phyloP scores from a whole-genome alignment of 371 early-diverging fungal genomes.

The Haplosporangium sp. region DNA sequence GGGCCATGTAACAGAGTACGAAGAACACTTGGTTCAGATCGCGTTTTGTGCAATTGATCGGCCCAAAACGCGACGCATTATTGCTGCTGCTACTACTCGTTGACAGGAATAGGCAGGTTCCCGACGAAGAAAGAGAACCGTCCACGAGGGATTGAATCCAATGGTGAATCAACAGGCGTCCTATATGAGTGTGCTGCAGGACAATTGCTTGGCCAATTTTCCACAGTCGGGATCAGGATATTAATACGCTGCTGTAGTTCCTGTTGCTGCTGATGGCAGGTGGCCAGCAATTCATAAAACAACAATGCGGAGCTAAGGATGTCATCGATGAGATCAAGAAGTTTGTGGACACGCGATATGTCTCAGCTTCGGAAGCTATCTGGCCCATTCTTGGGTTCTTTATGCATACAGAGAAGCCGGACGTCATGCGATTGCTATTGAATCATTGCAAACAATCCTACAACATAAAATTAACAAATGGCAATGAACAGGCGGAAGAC shows the following conservation, averaged over 20 bases:
- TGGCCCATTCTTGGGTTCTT: too few species aligned
- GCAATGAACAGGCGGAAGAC: too few species aligned
- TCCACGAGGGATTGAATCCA: not conserved
- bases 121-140: not conserved
- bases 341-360: too few species aligned
- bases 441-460: too few species aligned
- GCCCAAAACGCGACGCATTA: not conserved
- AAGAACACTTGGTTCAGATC: not conserved
- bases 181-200: not conserved
- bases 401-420: too few species aligned
- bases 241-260: slow-evolving; percentile 10
- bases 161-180: not conserved
- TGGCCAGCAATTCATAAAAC: slow-evolving; percentile 4
- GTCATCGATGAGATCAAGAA: too few species aligned
- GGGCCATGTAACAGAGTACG: not conserved
- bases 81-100: slow-evolving; percentile 5
- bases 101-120: not conserved
- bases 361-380: too few species aligned
- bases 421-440: too few species aligned
- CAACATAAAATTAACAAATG: too few species aligned
- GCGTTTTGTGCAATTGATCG: slow-evolving; percentile 1
- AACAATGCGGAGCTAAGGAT: too few species aligned
- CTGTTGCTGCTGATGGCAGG: slow-evolving; percentile 17
- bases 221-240: slow-evolving; percentile 13
- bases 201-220: slow-evolving; percentile 18